Evolutionary conservation across 495 filamentous ascomycete species (phyloP).

Genomic region (Stereocaulon alpinum): DNA sequence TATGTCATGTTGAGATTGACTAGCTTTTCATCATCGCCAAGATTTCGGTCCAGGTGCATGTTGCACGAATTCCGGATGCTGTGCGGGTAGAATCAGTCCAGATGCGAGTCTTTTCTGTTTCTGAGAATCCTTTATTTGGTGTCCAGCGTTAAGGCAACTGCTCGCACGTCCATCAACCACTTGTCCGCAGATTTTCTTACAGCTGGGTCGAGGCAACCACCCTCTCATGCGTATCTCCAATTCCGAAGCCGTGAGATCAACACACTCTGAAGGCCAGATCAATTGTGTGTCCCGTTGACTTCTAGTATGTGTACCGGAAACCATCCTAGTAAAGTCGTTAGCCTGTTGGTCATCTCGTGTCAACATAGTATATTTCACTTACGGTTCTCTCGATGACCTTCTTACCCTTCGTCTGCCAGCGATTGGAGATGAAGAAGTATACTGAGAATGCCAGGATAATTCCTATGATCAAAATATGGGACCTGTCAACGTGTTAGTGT

Average conservation of each 20-base stretch:
- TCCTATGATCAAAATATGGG: constrained; percentile 56
- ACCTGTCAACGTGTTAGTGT: constrained; percentile 10
- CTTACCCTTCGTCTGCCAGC: constrained; percentile 35
- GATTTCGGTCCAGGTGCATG: too few relatives aligned
- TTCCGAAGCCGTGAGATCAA: neutral
- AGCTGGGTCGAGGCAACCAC: too few relatives aligned
- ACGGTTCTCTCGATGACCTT: constrained; percentile 44
- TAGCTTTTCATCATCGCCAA: too few relatives aligned
- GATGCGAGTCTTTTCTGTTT: too few relatives aligned
- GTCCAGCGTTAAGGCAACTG: too few relatives aligned
- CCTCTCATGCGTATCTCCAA: neutral
- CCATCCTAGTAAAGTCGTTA: constrained; percentile 9
- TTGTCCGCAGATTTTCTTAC: constrained; percentile 5
- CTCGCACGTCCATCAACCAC: neutral
- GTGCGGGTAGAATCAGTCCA: too few relatives aligned
- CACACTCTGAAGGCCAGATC: too few relatives aligned
- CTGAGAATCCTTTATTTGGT: too few relatives aligned
- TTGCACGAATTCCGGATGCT: too few relatives aligned
- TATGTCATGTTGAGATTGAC: too few relatives aligned
- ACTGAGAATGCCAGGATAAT: constrained; percentile 50
- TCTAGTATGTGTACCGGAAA: constrained; percentile 25
- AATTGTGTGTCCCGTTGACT: neutral
- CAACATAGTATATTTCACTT: constrained; percentile 14
- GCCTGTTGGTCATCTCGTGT: neutral
- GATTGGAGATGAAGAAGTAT: constrained; percentile 54